Conservation (phyloP, 352 stramenopile genomes). For the Achlya hypogyna region DNA sequence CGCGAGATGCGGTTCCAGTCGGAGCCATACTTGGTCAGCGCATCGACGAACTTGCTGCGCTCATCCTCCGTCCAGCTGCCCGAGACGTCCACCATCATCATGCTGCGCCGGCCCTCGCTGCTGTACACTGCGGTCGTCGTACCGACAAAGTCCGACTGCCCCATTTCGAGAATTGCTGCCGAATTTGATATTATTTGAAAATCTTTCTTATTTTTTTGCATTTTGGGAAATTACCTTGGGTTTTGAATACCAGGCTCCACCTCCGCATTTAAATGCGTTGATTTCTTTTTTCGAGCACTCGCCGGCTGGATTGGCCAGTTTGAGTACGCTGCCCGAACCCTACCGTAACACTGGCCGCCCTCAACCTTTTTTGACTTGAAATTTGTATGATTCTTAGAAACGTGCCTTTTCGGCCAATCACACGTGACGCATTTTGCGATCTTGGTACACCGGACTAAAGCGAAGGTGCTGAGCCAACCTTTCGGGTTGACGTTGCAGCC, state of each 20-base stretch:
- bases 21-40: constrained; percentile 6
- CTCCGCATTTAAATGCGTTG: neutral
- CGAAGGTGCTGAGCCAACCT: neutral
- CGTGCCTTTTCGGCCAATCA: neutral
- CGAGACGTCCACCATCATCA: neutral
- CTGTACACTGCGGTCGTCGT: neutral
- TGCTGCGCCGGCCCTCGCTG: neutral
- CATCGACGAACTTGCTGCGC: constrained; percentile 13
- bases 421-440: neutral
- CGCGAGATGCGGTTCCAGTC: constrained; percentile 19
- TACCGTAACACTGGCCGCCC: neutral
- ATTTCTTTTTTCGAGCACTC: constrained; percentile 10
- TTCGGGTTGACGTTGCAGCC: too few relatives aligned
- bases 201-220: neutral
- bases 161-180: too few relatives aligned
- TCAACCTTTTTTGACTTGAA: constrained; percentile 1
- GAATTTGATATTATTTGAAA: constrained; percentile 4
- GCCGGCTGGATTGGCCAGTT: constrained; percentile 5
- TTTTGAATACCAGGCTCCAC: neutral
- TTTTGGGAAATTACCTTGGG: neutral
- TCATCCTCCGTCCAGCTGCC: constrained; percentile 13
- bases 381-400: neutral
- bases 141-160: neutral
- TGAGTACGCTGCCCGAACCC: neutral
- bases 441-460: neutral